These are phyloP conservation scores for Chaetomium globosum DNA, from an alignment of 2,329 filamentous ascomycete species.

Conservation along the genomic window DNA sequence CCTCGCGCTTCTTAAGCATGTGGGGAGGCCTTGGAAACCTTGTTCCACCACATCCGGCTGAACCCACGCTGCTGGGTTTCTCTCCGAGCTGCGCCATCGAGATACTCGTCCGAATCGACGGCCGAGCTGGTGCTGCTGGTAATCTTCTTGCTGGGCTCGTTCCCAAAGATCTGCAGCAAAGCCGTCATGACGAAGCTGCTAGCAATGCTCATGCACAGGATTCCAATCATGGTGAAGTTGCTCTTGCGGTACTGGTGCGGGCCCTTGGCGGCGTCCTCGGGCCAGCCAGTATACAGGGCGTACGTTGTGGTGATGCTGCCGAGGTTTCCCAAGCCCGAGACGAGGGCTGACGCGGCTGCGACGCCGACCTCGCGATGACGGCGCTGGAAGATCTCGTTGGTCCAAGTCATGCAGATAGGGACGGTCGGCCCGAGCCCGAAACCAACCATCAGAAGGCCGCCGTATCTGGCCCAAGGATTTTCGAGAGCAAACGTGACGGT, in stretches of 20 bases:
- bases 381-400: conserved; percentile 83
- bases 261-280: conserved; percentile 69
- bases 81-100: conserved; percentile 63
- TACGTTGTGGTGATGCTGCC: conserved; percentile 88
- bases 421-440: conserved; percentile 90
- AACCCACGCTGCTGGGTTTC: conserved; percentile 63
- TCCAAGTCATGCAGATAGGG: conserved; percentile 93
- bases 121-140: conserved; percentile 42
- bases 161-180: conserved; percentile 62
- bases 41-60: conserved; percentile 44
- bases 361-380: conserved; percentile 90
- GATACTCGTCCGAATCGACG: conserved; percentile 48
- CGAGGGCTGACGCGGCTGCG: conserved; percentile 79
- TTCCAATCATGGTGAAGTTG: conserved; percentile 86
- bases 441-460: conserved; percentile 84
- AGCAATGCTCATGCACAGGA: conserved; percentile 74
- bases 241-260: conserved; percentile 75
- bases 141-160: conserved; percentile 54
- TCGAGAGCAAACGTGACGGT: conserved; percentile 72
- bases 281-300: conserved; percentile 85
- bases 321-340: conserved; percentile 83
- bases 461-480: conserved; percentile 81
- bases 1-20: conserved; percentile 6
- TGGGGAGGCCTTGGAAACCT: conserved; percentile 28
- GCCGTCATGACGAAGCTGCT: conserved; percentile 70